Evolutionary conservation across 2,329 filamentous ascomycete genomes (phyloP).

Genomic region (Clarireedia homoeocarpa): DNA sequence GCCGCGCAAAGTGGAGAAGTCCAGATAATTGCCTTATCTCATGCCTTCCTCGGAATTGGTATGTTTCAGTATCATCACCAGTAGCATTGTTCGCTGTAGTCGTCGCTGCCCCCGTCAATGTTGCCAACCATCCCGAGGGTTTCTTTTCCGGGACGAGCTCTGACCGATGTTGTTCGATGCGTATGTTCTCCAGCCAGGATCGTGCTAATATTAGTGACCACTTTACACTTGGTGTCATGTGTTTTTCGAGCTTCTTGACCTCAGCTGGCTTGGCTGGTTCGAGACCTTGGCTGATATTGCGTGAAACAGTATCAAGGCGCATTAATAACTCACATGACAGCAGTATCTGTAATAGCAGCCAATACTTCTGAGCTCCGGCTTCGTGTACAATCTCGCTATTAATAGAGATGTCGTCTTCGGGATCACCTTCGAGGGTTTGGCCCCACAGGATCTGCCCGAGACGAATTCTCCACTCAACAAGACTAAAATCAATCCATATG

Average conservation of each 20-base stretch:
- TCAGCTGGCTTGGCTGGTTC: constrained; percentile 47
- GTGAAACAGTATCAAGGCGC: constrained; percentile 54
- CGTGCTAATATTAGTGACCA: constrained; percentile 60
- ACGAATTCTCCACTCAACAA: constrained; percentile 67
- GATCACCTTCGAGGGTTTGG: constrained; percentile 39
- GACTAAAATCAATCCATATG: constrained; percentile 67
- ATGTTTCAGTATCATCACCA: constrained; percentile 33
- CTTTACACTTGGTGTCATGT: constrained; percentile 53
- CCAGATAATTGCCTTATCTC: constrained; percentile 52
- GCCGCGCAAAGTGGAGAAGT: constrained; percentile 54
- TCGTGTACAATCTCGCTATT: constrained; percentile 42
- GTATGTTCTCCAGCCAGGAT: constrained; percentile 61
- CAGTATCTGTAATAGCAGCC: constrained; percentile 58
- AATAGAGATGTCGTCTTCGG: constrained; percentile 44
- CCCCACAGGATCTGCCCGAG: constrained; percentile 68
- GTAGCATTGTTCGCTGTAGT: constrained; percentile 33
- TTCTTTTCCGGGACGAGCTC: constrained; percentile 22
- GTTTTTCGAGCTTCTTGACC: constrained; percentile 53
- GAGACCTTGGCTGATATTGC: constrained; percentile 48
- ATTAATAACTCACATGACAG: constrained; percentile 58
- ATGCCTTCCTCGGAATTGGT: constrained; percentile 35
- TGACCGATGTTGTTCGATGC: constrained; percentile 40
- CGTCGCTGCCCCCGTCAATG: constrained; percentile 40
- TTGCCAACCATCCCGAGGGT: constrained; percentile 45
- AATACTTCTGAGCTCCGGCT: constrained; percentile 55